Base-by-base conservation (phyloP, 495 filamentous ascomycete species). In the Aspergillus diversus region DNA sequence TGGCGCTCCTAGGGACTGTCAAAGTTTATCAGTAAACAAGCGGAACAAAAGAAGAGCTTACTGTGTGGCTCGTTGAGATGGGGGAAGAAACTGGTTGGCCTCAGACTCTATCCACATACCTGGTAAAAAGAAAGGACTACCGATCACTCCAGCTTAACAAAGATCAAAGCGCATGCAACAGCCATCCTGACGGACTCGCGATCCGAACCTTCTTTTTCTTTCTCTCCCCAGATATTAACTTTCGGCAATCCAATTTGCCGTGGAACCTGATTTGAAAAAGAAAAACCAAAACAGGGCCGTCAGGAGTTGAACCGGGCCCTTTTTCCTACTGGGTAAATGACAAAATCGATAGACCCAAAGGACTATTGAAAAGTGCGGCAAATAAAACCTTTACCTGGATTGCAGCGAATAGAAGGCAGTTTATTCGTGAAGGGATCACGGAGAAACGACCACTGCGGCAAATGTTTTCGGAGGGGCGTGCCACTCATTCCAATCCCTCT, bases 11-110 rank as follows among this genome's bases (percentile, higher is more conserved):
- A 69, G 68, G 70, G 48, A 65, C 63, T 31, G 63, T 72, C 68
- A 72, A 72, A 56, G 55, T 70, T 39, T 70, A 70, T 54, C 59
- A 56, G 47, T 70, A 65, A 63, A 7, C 16, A 50, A 50, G 16
- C 17, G 11, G 16, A 21, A 21, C 9, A 31, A 33, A 57, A 37
- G 33, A 51, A 49, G 16, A 7, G 48, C 11, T 32, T 7, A 17
- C 42, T 33, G 33, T 39, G 33, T 55, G 35, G 21, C 42, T n/a
- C 42, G 42, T 31, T 27, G 0, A 27, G 11, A 15, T 13, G n/a
- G n/a, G n/a, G n/a, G n/a, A n/a, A n/a, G n/a, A n/a, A n/a, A n/a
- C n/a, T n/a, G 39, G 39, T 43, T 11, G 21, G 21, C 21, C 21
- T 27, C 21, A 27, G 21, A 43, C 39, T 11, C 39, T 13, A 43